These are phyloP conservation scores for Cutaneotrichosporon arboriforme DNA, from an alignment of 1,284 basidiomycete genomes.

Conservation along the genomic window DNA sequence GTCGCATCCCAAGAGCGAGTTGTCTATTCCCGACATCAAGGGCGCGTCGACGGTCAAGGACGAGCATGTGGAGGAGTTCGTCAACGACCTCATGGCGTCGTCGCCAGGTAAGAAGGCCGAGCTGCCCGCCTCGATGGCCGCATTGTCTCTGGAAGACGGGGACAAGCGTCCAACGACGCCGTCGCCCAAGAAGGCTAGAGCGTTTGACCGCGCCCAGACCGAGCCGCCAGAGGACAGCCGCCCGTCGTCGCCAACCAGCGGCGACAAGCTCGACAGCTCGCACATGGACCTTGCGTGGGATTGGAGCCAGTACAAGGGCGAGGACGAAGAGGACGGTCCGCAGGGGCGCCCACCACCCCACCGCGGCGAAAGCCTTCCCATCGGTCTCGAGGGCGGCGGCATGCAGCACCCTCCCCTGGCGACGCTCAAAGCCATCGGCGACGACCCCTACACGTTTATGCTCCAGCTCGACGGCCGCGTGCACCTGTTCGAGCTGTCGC, in stretches of 20 bases:
- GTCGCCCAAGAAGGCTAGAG: constrained; percentile 3
- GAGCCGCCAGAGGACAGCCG: constrained; percentile 17
- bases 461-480: constrained; percentile 44
- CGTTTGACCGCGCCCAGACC: constrained; percentile 10
- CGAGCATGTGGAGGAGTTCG: constrained; percentile 11
- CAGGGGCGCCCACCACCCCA: not conserved
- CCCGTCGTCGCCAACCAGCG: constrained; percentile 13
- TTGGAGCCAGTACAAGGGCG: constrained; percentile 27
- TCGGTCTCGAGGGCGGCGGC: not conserved
- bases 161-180: not conserved
- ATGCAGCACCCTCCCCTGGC: not conserved
- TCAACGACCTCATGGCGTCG: constrained; percentile 18
- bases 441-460: constrained; percentile 50
- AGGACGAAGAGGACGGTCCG: constrained; percentile 4
- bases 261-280: constrained; percentile 1
- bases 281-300: constrained; percentile 46
- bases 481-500: constrained; percentile 52
- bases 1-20: not conserved
- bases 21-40: not conserved
- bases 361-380: constrained; percentile 10
- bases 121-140: constrained; percentile 9
- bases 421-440: constrained; percentile 46
- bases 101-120: not conserved
- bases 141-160: constrained; percentile 12
- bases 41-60: constrained; percentile 4